Percentiles rank a stretch among this genome's conserved stretches.
Conservation (phyloP, 805 yeast species). For the Saccharomyces eubayanus region DNA sequence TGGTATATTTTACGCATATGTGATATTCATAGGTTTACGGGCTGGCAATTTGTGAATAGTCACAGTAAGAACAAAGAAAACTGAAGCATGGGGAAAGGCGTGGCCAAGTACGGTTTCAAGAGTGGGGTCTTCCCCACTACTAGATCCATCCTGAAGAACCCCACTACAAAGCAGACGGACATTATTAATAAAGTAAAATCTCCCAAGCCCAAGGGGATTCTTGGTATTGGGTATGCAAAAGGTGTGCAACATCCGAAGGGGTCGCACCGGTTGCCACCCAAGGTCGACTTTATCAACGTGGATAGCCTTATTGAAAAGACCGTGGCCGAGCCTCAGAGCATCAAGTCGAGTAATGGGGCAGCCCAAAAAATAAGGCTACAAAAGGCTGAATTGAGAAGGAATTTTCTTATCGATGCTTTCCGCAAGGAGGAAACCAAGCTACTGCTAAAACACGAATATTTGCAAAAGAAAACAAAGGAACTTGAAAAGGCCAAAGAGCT, state of each 20-base stretch:
- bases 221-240: conserved; percentile 56
- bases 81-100: conserved; percentile 38
- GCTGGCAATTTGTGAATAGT: neutral
- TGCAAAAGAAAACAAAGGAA: conserved; percentile 31
- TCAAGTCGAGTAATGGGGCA: conserved; percentile 6
- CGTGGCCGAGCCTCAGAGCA: conserved; percentile 39
- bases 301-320: conserved; percentile 49
- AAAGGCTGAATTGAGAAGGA: conserved; percentile 59
- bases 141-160: conserved; percentile 66
- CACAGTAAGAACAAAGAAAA: neutral
- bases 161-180: conserved; percentile 41
- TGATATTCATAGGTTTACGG: neutral
- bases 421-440: conserved; percentile 45
- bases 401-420: conserved; percentile 58
- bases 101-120: conserved; percentile 44
- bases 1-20: neutral
- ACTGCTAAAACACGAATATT: conserved; percentile 23
- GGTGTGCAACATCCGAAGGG: conserved; percentile 61
- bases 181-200: conserved; percentile 35
- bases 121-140: conserved; percentile 79
- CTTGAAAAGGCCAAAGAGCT: conserved; percentile 32
- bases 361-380: conserved; percentile 23
- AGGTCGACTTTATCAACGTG: conserved; percentile 49
- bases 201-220: conserved; percentile 38
- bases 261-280: conserved; percentile 47